Percentiles rank a stretch among this genome's conserved stretches.
Evolutionary conservation across 2,329 filamentous ascomycete species (phyloP).

Genomic region (Epichloe bromicola): DNA sequence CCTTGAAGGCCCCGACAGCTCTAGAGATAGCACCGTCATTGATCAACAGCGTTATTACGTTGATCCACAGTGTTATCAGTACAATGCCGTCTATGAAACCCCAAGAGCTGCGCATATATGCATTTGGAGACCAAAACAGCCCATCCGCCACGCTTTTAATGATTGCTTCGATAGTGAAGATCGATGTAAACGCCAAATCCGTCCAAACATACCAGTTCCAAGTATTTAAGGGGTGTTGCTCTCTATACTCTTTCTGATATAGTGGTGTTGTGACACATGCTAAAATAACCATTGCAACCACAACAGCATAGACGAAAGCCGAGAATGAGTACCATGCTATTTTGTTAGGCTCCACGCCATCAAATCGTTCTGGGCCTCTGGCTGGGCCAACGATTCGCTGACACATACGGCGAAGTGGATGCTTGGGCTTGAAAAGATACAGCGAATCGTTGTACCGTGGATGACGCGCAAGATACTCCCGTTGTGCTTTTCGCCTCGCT

Average conservation of each 20-base stretch:
- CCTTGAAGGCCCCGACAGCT: constrained; percentile 93
- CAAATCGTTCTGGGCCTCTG: constrained; percentile 71
- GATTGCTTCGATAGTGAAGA: constrained; percentile 75
- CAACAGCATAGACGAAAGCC: constrained; percentile 82
- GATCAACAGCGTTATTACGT: constrained; percentile 69
- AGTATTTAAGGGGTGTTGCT: constrained; percentile 41
- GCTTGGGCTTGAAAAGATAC: constrained; percentile 70
- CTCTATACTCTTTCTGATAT: constrained; percentile 81
- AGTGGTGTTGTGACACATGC: constrained; percentile 90
- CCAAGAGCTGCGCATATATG: constrained; percentile 93
- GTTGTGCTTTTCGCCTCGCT: constrained; percentile 72
- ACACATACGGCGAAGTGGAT: constrained; percentile 68
- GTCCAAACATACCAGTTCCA: constrained; percentile 92
- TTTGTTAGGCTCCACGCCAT: constrained; percentile 81
- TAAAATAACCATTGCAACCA: constrained; percentile 94
- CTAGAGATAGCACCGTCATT: constrained; percentile 77
- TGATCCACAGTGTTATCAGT: constrained; percentile 87
- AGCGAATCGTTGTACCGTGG: constrained; percentile 88
- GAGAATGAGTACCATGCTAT: constrained; percentile 89
- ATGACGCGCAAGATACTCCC: constrained; percentile 77
- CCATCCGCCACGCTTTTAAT: constrained; percentile 95
- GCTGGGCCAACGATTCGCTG: constrained; percentile 87
- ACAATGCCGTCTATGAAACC: constrained; percentile 90
- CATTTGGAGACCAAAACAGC: constrained; percentile 92
- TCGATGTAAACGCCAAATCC: constrained; percentile 73